Conservation (phyloP, 2,329 filamentous ascomycete species). For the Verruconis gallopava region DNA sequence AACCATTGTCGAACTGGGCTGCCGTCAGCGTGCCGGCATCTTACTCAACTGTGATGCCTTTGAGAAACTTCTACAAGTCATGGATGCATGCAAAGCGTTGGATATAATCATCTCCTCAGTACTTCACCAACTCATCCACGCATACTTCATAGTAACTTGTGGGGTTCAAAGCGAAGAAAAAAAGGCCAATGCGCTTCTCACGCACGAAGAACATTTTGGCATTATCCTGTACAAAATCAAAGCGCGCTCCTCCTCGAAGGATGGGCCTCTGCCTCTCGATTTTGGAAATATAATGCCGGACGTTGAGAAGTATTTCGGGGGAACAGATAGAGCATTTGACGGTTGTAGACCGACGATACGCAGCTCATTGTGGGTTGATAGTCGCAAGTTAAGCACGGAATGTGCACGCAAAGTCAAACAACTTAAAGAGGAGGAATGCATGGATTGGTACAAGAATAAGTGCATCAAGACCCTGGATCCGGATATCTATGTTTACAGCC, state of each 20-base stretch:
- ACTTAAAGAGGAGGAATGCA: constrained; percentile 5
- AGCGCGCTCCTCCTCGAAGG: not conserved
- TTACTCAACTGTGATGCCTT: not conserved
- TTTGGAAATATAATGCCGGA: constrained; percentile 4
- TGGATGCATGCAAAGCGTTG: not conserved
- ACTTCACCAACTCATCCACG: constrained; percentile 11
- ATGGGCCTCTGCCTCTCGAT: constrained; percentile 2
- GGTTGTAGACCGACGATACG: not conserved
- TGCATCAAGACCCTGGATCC: constrained; percentile 7
- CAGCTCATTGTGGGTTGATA: not conserved
- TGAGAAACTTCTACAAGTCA: not conserved
- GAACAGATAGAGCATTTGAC: not conserved
- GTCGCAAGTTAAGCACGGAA: not conserved
- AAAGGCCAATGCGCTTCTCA: constrained; percentile 6
- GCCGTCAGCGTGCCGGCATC: not conserved
- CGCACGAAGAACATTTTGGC: constrained; percentile 10
- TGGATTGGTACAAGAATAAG: constrained; percentile 10
- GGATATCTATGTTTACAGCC: constrained; percentile 3
- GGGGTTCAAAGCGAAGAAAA: constrained; percentile 1
- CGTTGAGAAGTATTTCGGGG: not conserved
- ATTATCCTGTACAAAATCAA: constrained; percentile 9
- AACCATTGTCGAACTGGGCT: not conserved
- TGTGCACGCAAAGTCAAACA: not conserved
- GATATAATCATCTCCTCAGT: not conserved
- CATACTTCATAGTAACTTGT: constrained; percentile 9